Evolutionary conservation across 1,139 yeast genomes (phyloP).

Genomic region (Kodamaea suecica): DNA sequence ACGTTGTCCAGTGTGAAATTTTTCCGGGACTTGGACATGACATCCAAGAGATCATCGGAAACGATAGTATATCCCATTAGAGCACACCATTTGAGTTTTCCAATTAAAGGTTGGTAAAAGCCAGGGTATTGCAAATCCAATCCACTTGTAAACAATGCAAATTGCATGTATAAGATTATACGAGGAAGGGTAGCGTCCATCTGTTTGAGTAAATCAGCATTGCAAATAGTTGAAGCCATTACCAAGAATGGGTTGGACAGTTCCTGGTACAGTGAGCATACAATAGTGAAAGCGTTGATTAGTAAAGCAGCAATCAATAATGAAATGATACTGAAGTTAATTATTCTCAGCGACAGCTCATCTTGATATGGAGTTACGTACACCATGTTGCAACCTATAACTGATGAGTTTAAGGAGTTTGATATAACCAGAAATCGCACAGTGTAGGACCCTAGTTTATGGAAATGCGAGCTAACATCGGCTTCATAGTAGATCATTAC

Average conservation of each 20-base stretch:
- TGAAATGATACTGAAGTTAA: slow-evolving; percentile 39
- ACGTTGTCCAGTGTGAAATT: slow-evolving; percentile 25
- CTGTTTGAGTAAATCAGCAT: slow-evolving; percentile 53
- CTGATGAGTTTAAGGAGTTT: slow-evolving; percentile 29
- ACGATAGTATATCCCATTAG: slow-evolving; percentile 30
- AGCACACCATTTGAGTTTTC: slow-evolving; percentile 36
- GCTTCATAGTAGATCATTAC: slow-evolving; percentile 38
- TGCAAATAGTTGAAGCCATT: slow-evolving; percentile 60
- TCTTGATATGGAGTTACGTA: slow-evolving; percentile 50
- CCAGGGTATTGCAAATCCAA: slow-evolving; percentile 62
- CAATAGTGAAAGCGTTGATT: slow-evolving; percentile 42
- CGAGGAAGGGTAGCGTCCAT: slow-evolving; percentile 55
- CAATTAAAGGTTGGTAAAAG: slow-evolving; percentile 56
- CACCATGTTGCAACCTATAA: slow-evolving; percentile 48
- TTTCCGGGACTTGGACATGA: background rate
- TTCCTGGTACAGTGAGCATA: slow-evolving; percentile 60
- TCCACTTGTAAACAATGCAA: slow-evolving; percentile 55
- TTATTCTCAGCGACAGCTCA: slow-evolving; percentile 28
- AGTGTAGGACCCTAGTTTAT: slow-evolving; percentile 42
- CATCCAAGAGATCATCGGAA: background rate
- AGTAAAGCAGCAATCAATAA: slow-evolving; percentile 42
- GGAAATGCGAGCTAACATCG: slow-evolving; percentile 31
- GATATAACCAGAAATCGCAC: slow-evolving; percentile 39
- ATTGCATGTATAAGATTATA: slow-evolving; percentile 52
- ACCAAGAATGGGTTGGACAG: slow-evolving; percentile 56